Conservation (phyloP, 1,284 basidiomycete genomes). For the Puccinia triticina region DNA sequence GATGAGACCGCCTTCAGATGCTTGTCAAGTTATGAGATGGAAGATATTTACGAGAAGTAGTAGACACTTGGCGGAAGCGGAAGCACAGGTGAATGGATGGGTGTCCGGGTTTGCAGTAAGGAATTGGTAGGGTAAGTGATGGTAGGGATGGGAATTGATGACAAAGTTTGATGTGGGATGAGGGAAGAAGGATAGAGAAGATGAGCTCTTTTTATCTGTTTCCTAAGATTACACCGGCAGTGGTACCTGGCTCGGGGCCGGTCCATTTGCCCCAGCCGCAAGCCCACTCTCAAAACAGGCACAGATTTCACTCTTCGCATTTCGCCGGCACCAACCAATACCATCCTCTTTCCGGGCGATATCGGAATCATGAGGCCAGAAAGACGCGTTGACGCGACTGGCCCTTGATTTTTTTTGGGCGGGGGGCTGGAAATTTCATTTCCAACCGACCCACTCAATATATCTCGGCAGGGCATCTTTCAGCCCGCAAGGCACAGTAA, state of each 20-base stretch:
- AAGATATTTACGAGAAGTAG: too few relatives aligned
- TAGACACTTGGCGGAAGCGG: too few relatives aligned
- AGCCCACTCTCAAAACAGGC: constrained; percentile 19
- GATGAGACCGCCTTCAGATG: neutral
- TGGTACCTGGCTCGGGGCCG: neutral
- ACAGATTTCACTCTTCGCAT: neutral
- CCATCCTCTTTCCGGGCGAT: neutral
- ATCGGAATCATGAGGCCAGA: neutral
- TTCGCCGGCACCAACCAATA: neutral
- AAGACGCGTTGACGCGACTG: constrained; percentile 11
- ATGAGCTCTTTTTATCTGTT: neutral
- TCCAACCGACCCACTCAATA: neutral
- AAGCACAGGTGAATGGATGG: neutral
- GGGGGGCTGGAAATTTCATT: constrained; percentile 10
- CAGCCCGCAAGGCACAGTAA: neutral
- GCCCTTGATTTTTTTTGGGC: neutral
- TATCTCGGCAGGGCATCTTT: neutral
- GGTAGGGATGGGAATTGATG: constrained; percentile 5
- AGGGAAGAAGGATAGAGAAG: neutral
- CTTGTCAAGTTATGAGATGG: neutral
- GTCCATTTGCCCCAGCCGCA: neutral
- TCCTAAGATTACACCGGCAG: too few relatives aligned
- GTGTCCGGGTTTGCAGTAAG: neutral
- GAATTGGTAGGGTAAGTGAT: neutral
- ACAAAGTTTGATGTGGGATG: neutral